Base-by-base conservation (phyloP, 371 early-diverging fungal species). In the Mucor velutinosus region DNA sequence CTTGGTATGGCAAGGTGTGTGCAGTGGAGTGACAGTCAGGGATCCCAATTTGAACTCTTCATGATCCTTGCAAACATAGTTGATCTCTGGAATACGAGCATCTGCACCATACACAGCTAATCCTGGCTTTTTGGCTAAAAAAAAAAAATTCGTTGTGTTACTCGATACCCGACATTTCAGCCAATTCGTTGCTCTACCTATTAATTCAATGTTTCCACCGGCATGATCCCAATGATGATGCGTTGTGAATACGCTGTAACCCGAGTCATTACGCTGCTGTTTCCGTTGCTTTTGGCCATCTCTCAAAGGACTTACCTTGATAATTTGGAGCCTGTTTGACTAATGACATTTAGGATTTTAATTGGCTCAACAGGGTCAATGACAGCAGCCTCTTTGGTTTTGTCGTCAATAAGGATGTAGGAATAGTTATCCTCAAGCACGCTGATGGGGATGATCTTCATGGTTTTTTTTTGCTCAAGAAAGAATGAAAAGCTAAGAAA, bases 1-100 rank as follows among this genome's bases (percentile, higher is more conserved):
- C 64, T 86, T 89, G 25, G 98, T 98, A 76, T 98, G 98, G 67
- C 97, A 94, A 25, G 87, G 86, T 7, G 97, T 97, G 75, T 87
- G 84, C 1, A 93, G 74, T 1, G 92, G 85, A 12, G 85, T 86
- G 27, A 93, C 73, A 29, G 82, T 80, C 23, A 94, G 73, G 7
- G 83, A 83, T 30, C 95, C 94, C 19, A 96, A 70, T 51, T 86
- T 87, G 76, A 94, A 94, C 59, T 88, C 83, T 55, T 91, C 91
- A 64, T 86, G 88, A 77, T 95, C 90, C 59, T 82, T 80, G 53
- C 94, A 89, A 10, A 88, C 87, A 67, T 87, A 83, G 55, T 91
- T 95, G 70, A 96, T 86, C 32, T 87, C 91, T 15, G 92, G 92
- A 62, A 96, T 93, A 19, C 97, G 90, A 27, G 88, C 87, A 72